phyloP scores from a whole-genome alignment of 2,329 filamentous ascomycete genomes.

The Drechslerella dactyloides region DNA sequence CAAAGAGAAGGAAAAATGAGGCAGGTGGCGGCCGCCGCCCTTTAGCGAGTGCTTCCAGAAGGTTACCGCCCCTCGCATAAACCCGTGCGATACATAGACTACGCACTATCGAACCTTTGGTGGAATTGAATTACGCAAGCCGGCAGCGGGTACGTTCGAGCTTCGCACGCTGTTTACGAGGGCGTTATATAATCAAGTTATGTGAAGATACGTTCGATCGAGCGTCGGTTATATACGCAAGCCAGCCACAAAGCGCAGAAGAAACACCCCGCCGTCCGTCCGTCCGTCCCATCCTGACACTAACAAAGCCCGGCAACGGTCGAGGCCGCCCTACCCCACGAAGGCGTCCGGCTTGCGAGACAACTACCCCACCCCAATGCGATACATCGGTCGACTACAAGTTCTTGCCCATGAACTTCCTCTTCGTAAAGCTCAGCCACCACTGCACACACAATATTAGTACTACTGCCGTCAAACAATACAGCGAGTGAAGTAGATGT shows the following conservation, averaged over 20 bases:
- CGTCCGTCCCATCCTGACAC: no score
- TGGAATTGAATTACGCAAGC: neutral
- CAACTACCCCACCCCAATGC: no score
- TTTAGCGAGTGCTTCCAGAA: constrained; percentile 50
- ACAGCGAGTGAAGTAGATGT: no score
- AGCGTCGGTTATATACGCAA: no score
- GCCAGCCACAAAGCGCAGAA: neutral
- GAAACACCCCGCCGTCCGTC: neutral
- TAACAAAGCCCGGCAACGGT: no score
- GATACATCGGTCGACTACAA: constrained; percentile 63
- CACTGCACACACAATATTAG: no score
- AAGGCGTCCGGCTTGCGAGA: no score
- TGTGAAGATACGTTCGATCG: neutral
- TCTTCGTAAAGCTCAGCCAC: constrained; percentile 99
- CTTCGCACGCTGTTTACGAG: neutral
- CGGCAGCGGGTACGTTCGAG: neutral
- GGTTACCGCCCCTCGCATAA: constrained; percentile 41
- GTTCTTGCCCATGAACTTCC: constrained; percentile 99
- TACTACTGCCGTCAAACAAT: no score
- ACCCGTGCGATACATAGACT: constrained; percentile 10
- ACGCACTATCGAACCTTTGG: no score
- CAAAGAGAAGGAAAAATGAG: constrained; percentile 48
- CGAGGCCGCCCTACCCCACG: no score
- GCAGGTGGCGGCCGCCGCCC: constrained; percentile 28
- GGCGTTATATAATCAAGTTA: constrained; percentile 5